Conservation (phyloP, 176 grass and related monocot genomes). For the Elaeis guineensis region DNA sequence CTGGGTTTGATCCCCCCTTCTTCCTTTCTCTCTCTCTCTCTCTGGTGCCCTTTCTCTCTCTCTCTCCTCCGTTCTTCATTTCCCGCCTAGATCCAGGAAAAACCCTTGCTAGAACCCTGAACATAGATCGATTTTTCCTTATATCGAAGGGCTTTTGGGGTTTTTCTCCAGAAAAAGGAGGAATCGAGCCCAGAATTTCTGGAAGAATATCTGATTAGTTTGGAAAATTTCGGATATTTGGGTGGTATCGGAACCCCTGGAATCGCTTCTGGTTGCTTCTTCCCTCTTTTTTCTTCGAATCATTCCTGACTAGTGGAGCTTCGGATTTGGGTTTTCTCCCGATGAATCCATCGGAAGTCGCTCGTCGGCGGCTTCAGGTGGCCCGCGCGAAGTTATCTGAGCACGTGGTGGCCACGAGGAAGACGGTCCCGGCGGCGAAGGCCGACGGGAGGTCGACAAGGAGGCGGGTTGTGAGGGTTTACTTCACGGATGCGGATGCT, state of each 20-base stretch:
- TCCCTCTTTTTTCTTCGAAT: neutral
- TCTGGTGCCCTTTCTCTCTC: conserved; percentile 6
- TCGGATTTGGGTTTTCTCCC: neutral
- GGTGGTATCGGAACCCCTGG: neutral
- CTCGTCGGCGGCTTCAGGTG: neutral
- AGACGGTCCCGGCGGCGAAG: neutral
- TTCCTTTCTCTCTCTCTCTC: neutral
- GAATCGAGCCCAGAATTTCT: neutral
- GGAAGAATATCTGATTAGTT: too few species aligned
- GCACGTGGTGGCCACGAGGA: conserved; percentile 3
- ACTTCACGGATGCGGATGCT: conserved; percentile 38
- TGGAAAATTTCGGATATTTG: too few species aligned
- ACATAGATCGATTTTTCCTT: neutral
- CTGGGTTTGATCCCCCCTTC: neutral
- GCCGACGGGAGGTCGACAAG: neutral
- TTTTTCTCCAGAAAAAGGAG: neutral
- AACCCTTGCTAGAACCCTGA: conserved; percentile 40
- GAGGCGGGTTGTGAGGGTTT: conserved; percentile 30
- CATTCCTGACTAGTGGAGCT: too few species aligned
- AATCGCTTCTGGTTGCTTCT: too few species aligned
- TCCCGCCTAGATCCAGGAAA: conserved; percentile 10
- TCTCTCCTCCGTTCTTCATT: too few species aligned
- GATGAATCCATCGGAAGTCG: conserved; percentile 30
- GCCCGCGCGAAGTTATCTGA: conserved; percentile 3
- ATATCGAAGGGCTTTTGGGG: too few species aligned